Conservation (phyloP, 129 eudicot genomes). For the Rutidosis leptorrhynchoides region DNA sequence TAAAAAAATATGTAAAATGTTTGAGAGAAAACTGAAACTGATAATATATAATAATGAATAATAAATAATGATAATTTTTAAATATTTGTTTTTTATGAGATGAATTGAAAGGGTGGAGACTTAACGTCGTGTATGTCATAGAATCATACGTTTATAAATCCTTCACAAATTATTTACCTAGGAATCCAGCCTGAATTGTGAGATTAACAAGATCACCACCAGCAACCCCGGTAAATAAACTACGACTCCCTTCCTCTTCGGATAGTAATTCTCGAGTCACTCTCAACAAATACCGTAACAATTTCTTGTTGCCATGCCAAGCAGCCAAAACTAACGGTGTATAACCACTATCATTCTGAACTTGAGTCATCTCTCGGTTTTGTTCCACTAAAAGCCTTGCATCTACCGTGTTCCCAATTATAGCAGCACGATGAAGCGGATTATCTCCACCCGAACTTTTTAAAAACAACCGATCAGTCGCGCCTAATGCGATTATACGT, state of each 20-base stretch:
- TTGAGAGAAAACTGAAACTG: too few relatives aligned
- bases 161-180: too few relatives aligned
- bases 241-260: neutral
- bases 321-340: neutral
- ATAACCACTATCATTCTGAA: neutral
- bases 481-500: neutral
- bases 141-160: too few relatives aligned
- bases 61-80: too few relatives aligned
- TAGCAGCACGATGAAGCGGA: conserved; percentile 13
- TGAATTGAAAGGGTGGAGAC: neutral
- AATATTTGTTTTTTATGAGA: too few relatives aligned
- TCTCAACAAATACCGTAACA: neutral
- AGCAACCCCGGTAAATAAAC: conserved; percentile 3
- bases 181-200: conserved; percentile 13
- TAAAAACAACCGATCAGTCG: neutral
- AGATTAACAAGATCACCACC: conserved; percentile 18
- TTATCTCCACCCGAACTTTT: neutral
- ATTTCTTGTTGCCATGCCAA: neutral
- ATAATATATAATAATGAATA: too few relatives aligned
- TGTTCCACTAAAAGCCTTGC: neutral
- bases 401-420: conserved; percentile 11
- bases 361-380: neutral
- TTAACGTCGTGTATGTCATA: neutral
- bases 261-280: neutral
- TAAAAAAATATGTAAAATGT: too few relatives aligned